A percentile compares a stretch with the other conserved stretches of the same genome.
Conservation (phyloP, 768 basidiomycete genomes). For the Amylocystis lapponica region DNA sequence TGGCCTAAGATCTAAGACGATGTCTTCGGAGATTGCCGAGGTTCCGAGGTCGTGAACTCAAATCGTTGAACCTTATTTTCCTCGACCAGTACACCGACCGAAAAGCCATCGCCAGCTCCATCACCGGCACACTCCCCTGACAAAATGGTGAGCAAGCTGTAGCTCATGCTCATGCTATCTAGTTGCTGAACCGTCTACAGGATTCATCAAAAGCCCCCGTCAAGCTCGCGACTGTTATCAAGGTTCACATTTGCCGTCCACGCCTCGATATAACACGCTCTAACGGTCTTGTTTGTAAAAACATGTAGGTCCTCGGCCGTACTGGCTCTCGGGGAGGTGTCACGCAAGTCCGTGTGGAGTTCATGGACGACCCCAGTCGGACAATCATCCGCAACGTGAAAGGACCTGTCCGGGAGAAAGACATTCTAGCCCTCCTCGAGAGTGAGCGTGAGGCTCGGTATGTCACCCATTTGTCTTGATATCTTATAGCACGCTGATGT, state of each 20-base stretch:
- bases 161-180: too few relatives aligned
- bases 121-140: conserved; percentile 21
- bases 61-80: conserved; percentile 27
- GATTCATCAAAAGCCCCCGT: conserved; percentile 89
- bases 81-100: conserved; percentile 21
- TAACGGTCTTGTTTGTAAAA: conserved; percentile 8
- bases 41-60: conserved; percentile 6
- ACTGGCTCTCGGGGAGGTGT: conserved; percentile 99
- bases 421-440: conserved; percentile 95
- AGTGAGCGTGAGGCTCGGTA: conserved; percentile 99
- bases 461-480: conserved; percentile 31
- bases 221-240: conserved; percentile 96
- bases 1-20: too few relatives aligned
- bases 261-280: conserved; percentile 1
- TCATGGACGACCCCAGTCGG: conserved; percentile 95
- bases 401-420: conserved; percentile 93
- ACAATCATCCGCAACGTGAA: conserved; percentile 99
- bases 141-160: conserved; percentile 23
- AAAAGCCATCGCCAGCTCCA: conserved; percentile 21
- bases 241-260: conserved; percentile 48
- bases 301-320: conserved; percentile 84
- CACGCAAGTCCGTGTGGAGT: conserved; percentile 98
- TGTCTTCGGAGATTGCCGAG: conserved; percentile 21
- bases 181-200: conserved; percentile 36
- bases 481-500: neutral